Base-by-base conservation (phyloP, 2,329 filamentous ascomycete species). In the Fusarium sp. region DNA sequence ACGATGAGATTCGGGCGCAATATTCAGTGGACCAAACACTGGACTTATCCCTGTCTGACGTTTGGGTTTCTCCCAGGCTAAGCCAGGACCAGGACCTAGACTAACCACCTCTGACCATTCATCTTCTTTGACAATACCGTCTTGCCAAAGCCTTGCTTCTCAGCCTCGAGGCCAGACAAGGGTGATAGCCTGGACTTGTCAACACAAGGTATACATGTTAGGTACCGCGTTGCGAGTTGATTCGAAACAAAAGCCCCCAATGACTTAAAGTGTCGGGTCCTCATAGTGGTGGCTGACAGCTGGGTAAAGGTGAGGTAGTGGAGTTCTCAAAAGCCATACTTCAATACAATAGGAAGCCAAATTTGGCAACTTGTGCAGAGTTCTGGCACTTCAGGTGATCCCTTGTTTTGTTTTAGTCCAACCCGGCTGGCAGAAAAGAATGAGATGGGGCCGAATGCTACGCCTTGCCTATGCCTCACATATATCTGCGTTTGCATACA, bases 21-120 rank as follows among this genome's bases (percentile, higher is more conserved):
- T 56, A 68, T 72, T 73, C 47, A 74, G 70, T 73, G 67, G 70
- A 48, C 58, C 65, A 60, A 60, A 66, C 66, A 48, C 45, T 29
- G 27, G 27, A 29, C 27, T 29, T 29, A 11, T 29, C 9, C 27
- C 27, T 29, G 27, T 29, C 27, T 29, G 27, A 29, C 9, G 27
- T 29, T 29, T 9, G 9, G 27, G 27, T 9, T 29, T 58, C 23
- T 48, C 31, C 31, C 14, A 33, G 31, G 15, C 15, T n/a, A 41
- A 70, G 62, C 59, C 49, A 65, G 63, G 65, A 55, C 53, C 54
- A 58, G 48, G 55, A 48, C 46, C 63, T 67, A n/a, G n/a, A n/a
- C n/a, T n/a, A 63, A 52, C 55, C 11, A 37, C 29, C 23, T 57
- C 23, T 57, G 48, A 37, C 58, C 55, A 43, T 59, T 55, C 57